Percentiles rank a stretch among this genome's conserved stretches.
phyloP scores from a whole-genome alignment of 2,329 filamentous ascomycete genomes.

The Claviceps capensis region DNA sequence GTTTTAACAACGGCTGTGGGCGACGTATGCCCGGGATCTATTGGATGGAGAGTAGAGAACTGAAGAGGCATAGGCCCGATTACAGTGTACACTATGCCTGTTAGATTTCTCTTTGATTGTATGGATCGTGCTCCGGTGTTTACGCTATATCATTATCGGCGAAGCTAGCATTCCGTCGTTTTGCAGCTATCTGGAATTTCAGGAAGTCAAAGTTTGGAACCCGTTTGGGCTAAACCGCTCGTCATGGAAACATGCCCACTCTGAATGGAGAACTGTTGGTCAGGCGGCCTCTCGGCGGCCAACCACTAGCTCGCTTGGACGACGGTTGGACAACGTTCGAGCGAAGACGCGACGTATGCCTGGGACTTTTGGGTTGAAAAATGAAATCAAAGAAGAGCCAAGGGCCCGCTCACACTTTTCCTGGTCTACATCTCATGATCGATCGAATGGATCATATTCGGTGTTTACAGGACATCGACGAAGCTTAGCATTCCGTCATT shows the following conservation, averaged over 20 bases:
- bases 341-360: background rate
- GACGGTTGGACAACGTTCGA: background rate
- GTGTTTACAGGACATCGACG: background rate
- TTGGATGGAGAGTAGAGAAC: no score
- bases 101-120: background rate
- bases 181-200: no score
- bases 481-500: background rate
- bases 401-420: background rate
- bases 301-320: background rate
- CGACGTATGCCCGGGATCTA: no score
- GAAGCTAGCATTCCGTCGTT: no score
- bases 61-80: slow-evolving; percentile 1
- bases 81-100: no score
- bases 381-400: slow-evolving; percentile 1
- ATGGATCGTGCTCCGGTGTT: background rate
- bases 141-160: no score
- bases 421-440: background rate
- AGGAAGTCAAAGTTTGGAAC: background rate
- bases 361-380: background rate
- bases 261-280: background rate
- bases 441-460: slow-evolving; percentile 3
- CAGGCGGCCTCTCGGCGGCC: background rate
- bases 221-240: background rate
- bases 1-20: no score
- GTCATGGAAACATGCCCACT: background rate